Conservation (phyloP, 2,329 filamentous ascomycete genomes). For the Clonostachys rosea region DNA sequence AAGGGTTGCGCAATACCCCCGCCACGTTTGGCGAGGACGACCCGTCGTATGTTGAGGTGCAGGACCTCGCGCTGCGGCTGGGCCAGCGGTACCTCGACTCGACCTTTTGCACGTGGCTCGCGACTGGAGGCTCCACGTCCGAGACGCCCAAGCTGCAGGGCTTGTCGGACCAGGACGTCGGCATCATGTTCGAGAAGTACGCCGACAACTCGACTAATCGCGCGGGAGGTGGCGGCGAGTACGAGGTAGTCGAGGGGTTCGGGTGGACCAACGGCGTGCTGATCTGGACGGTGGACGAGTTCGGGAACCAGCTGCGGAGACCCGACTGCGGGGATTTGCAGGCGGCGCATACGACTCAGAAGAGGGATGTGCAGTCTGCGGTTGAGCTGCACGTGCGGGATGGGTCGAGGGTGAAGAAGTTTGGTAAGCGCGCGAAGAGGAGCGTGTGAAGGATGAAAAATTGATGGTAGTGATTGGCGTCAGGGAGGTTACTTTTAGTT, state of each 20-base stretch:
- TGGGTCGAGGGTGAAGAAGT: conserved; percentile 5
- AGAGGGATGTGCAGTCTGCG: conserved; percentile 1
- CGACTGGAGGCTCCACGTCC: conserved; percentile 58
- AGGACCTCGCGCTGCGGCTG: conserved; percentile 50
- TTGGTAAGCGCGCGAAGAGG: background rate
- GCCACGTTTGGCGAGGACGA: conserved; percentile 48
- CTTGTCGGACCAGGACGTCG: conserved; percentile 32
- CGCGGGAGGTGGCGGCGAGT: conserved; percentile 62
- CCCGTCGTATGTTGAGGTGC: conserved; percentile 46
- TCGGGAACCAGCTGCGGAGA: conserved; percentile 46
- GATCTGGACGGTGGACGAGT: conserved; percentile 61
- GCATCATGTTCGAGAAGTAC: conserved; percentile 71
- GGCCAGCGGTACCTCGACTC: conserved; percentile 64
- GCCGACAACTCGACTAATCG: conserved; percentile 53
- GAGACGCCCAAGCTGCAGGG: conserved; percentile 44
- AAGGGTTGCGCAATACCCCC: conserved; percentile 55
- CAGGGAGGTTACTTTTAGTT: too few species aligned
- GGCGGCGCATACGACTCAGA: conserved; percentile 18
- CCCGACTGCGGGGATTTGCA: conserved; percentile 51
- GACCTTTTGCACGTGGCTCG: conserved; percentile 66
- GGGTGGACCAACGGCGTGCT: conserved; percentile 68
- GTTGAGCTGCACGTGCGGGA: conserved; percentile 4
- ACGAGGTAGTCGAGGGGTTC: conserved; percentile 65
- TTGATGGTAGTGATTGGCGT: too few species aligned
- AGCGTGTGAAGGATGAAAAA: too few species aligned